Percentiles rank a stretch among this genome's conserved stretches.
Evolutionary conservation across 2,329 filamentous ascomycete species (phyloP).

Genomic region (Colletotrichum paranaense): DNA sequence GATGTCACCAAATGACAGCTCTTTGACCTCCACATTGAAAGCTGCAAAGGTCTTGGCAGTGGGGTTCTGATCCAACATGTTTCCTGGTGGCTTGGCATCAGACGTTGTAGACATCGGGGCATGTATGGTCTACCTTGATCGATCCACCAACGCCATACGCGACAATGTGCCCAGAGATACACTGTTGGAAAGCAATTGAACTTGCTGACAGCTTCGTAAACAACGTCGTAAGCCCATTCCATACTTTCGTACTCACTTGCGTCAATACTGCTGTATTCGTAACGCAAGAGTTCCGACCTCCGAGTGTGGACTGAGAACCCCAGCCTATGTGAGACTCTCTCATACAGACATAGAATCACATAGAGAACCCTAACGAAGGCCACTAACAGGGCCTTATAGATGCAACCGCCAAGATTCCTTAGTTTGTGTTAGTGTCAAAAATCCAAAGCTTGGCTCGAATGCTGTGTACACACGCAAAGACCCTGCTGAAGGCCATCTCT

Average conservation of each 20-base stretch:
- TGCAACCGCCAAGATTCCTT: not conserved
- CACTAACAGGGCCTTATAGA: not conserved
- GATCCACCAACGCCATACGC: not conserved
- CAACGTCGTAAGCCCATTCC: not conserved
- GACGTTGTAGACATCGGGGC: not conserved
- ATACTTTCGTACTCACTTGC: not conserved
- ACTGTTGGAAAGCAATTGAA: not conserved
- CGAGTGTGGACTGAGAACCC: not conserved
- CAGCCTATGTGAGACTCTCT: not conserved
- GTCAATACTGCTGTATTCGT: not conserved
- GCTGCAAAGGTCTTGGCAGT: conserved; percentile 1
- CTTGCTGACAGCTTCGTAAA: not conserved
- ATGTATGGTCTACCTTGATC: not conserved
- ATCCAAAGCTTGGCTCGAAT: not conserved
- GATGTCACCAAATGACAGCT: conserved; percentile 20
- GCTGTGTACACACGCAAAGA: not conserved
- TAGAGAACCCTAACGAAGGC: not conserved
- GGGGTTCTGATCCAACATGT: not conserved
- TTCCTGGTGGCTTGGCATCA: not conserved
- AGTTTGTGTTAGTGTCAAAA: not conserved
- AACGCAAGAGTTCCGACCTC: not conserved
- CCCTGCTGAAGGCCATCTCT: not conserved
- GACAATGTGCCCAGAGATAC: not conserved
- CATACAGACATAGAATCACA: not conserved
- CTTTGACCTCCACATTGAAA: not conserved